These are phyloP conservation scores for Bruguiera sexangula DNA, from an alignment of 345 rosid species.

Conservation along the genomic window DNA sequence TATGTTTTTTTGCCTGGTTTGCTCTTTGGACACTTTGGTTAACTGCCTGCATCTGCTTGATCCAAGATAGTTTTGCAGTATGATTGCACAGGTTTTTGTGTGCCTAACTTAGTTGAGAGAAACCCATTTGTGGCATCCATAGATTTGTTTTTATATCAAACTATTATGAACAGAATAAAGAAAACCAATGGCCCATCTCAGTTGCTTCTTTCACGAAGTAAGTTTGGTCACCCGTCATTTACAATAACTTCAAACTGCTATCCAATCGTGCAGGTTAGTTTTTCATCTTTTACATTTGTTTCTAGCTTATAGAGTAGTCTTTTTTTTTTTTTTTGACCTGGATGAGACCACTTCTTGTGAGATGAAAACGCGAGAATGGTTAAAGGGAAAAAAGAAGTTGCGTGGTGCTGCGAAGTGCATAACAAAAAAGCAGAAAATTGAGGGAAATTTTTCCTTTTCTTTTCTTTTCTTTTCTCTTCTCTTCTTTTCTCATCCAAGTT, in stretches of 20 bases:
- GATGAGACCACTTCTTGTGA: background rate
- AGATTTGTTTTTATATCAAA: background rate
- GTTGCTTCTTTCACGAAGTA: conserved; percentile 3
- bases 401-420: no score
- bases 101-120: background rate
- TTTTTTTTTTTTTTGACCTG: background rate
- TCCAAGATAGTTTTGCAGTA: conserved; percentile 3
- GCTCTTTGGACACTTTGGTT: background rate
- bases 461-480: no score
- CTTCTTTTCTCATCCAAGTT: no score
- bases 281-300: background rate
- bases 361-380: no score
- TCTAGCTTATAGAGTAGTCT: background rate
- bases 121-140: background rate
- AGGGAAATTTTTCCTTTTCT: no score
- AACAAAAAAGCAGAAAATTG: no score
- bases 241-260: background rate
- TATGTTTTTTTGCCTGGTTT: no score
- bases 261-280: background rate
- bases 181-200: conserved; percentile 14
- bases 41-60: background rate
- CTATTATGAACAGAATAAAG: background rate
- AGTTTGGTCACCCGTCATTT: conserved; percentile 17
- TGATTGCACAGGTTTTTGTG: background rate
- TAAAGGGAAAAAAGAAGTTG: background rate